Base-by-base conservation (phyloP, 257 asterid species). In the Solanum virginianum region DNA sequence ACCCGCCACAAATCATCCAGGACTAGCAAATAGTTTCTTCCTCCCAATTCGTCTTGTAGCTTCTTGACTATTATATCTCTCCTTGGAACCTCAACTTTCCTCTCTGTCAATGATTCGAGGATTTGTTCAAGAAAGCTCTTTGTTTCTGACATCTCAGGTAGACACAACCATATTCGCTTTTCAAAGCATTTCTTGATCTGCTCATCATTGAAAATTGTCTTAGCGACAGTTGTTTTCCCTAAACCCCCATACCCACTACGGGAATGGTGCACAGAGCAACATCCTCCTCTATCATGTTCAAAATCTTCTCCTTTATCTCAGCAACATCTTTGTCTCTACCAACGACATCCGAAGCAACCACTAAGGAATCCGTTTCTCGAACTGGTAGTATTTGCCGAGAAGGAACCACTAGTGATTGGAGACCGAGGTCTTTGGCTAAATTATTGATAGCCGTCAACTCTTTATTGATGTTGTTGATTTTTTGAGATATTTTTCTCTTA, bases 191-290 rank as follows among this genome's bases (percentile, higher is more conserved):
- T 4, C 7, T 29, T 2, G 15, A 87, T 54, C 5, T 24, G 10
- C n/a, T 72, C 54, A 66, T 90, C 29, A 18, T 65, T 32, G 14
- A 16, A 89, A 53, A 89, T 60, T 11, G 1, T 2, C 22, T 83
- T 82, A 1, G 89, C 86, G 29, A 90, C 9, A 8, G 89, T 87
- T 10, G 89, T 81, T 49, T 65, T 81, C 18, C 88, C 86, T 49
- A 80, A 24, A 11, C 87, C 88, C 0, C 87, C 88, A 84, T 86
- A 0, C 86, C 86, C 1, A 26, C 47, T 1, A 88, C 51, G 22
- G 84, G 87, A 39, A 88, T 36, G 14, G 62, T 80, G 36, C 16
- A 24, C 6, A 82, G 43, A 74, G 0, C 32, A 59, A 10, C 2
- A 20, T 82, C 36, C 29, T 26, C 65, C 4, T 53, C 45, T 45